Percentiles rank a stretch among this genome's conserved stretches.
Conservation (phyloP, 257 asterid genomes). For the Solanum piurae region DNA sequence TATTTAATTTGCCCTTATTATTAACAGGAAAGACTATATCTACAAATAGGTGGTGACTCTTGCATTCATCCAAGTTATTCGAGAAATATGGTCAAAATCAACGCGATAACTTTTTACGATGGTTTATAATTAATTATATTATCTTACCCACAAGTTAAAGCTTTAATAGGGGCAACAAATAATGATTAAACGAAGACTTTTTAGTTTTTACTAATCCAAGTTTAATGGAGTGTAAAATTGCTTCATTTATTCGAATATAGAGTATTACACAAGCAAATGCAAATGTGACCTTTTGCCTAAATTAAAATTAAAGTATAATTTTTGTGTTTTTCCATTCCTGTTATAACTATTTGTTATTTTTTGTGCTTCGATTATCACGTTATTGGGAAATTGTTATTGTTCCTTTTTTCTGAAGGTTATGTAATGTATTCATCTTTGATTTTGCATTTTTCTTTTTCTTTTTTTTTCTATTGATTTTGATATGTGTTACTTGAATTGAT, state of each 20-base stretch:
- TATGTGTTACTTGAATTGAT: not conserved
- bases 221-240: not conserved
- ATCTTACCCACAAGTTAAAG: not conserved
- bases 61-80: not conserved
- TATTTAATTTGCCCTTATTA: not conserved
- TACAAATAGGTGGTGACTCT: not conserved
- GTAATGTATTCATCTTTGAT: not conserved
- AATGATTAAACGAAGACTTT: not conserved
- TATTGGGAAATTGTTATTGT: not conserved
- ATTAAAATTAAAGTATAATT: not conserved
- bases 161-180: not conserved
- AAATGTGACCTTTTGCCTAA: not conserved
- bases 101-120: not conserved
- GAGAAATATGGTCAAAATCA: not conserved
- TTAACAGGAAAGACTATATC: not conserved
- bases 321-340: not conserved
- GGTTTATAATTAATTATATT: not conserved
- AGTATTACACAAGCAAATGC: not conserved
- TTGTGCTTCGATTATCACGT: not conserved
- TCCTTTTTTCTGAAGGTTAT: not conserved
- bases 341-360: not conserved
- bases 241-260: not conserved
- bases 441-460: accelerated
- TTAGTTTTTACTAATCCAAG: not conserved
- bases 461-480: not conserved